Evolutionary conservation across 208 protist genomes (phyloP).

Genomic region (Histomonas meleagridis): DNA sequence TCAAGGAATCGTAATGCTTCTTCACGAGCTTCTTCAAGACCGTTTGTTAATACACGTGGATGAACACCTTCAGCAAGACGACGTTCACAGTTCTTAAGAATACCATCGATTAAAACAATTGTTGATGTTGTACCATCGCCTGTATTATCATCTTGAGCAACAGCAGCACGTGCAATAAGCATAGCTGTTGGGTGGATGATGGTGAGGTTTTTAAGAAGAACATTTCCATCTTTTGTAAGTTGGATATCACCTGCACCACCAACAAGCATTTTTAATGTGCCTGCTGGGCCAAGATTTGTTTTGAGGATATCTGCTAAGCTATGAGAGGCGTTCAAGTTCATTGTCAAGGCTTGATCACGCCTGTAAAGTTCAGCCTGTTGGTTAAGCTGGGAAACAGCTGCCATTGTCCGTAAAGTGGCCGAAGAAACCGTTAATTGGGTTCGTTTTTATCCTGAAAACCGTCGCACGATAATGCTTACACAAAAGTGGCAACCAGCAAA

Average conservation of each 20-base stretch:
- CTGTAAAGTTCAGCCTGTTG: neutral
- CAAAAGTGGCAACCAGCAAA: too few species aligned
- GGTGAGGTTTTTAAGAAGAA: constrained; percentile 96
- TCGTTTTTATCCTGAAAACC: too few species aligned
- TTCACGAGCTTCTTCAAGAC: constrained; percentile 71
- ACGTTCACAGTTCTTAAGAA: constrained; percentile 89
- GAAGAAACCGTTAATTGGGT: too few species aligned
- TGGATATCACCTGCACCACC: constrained; percentile 93
- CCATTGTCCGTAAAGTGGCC: neutral
- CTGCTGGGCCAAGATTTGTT: constrained; percentile 92
- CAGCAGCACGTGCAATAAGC: constrained; percentile 94
- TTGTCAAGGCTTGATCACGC: constrained; percentile 56
- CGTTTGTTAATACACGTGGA: constrained; percentile 83
- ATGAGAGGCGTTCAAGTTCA: constrained; percentile 94
- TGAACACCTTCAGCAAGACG: constrained; percentile 95
- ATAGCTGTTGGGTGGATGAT: constrained; percentile 97
- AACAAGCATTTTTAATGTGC: constrained; percentile 73
- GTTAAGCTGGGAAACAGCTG: constrained; percentile 29
- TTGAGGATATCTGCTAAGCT: constrained; percentile 90
- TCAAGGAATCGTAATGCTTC: constrained; percentile 68
- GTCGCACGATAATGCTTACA: too few species aligned
- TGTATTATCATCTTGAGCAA: constrained; percentile 95
- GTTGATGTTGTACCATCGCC: constrained; percentile 97
- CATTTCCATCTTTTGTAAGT: constrained; percentile 98
- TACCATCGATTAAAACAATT: constrained; percentile 86